phyloP scores from a whole-genome alignment of 371 early-diverging fungal species.

The Mortierella sp. region DNA sequence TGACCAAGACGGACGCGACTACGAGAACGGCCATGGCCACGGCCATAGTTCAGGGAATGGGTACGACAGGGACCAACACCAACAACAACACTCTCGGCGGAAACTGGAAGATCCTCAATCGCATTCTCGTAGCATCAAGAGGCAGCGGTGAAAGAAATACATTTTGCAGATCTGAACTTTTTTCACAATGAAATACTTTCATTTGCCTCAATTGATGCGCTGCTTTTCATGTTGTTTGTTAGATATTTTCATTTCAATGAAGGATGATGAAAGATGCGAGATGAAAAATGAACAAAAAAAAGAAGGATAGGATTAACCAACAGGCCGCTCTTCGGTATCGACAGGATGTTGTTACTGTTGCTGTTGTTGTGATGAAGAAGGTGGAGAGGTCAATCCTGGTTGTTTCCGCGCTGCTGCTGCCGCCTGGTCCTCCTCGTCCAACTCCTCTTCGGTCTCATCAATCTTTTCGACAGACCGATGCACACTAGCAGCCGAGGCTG shows the following conservation, averaged over 20 bases:
- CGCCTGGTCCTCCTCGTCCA: slow-evolving; percentile 22
- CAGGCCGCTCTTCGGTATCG: slow-evolving; percentile 8
- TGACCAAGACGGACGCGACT: not conserved
- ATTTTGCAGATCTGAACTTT: not conserved
- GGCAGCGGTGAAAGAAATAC: slow-evolving; percentile 30
- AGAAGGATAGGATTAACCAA: not conserved
- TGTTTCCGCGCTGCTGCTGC: slow-evolving; percentile 5
- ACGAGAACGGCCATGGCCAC: not conserved
- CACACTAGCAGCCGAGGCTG: not conserved
- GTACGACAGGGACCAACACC: slow-evolving; percentile 19
- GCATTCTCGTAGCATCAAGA: slow-evolving; percentile 25
- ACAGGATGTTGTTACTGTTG: slow-evolving; percentile 3
- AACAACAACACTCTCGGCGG: slow-evolving; percentile 20
- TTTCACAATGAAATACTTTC: not conserved
- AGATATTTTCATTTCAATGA: slow-evolving; percentile 16
- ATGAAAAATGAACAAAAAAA: not conserved
- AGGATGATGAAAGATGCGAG: not conserved
- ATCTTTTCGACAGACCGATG: slow-evolving; percentile 25
- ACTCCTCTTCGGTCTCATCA: slow-evolving; percentile 32
- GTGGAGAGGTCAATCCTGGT: not conserved
- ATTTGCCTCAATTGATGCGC: not conserved
- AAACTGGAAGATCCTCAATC: slow-evolving; percentile 23
- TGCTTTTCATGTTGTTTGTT: slow-evolving; percentile 6
- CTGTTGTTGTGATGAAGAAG: slow-evolving; percentile 4
- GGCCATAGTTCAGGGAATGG: slow-evolving; percentile 15